Conservation (phyloP, 495 filamentous ascomycete species). For the Lichina pygmaea region DNA sequence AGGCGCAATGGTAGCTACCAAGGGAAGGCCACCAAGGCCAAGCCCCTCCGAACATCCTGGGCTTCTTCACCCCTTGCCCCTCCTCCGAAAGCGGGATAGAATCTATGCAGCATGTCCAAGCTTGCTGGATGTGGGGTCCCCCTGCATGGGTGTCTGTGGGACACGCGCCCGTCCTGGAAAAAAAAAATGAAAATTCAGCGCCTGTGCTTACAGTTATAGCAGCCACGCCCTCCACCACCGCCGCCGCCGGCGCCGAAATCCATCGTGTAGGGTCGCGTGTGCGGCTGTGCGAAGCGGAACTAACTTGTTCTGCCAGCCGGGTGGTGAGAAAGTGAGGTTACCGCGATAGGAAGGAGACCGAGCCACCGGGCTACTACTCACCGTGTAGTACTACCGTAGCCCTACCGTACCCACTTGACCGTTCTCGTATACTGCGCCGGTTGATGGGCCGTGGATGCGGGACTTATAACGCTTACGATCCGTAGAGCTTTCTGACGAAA, state of each 20-base stretch:
- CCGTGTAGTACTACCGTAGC: no score
- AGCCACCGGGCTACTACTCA: no score
- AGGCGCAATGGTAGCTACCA: background rate
- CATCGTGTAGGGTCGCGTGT: background rate
- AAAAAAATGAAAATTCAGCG: background rate
- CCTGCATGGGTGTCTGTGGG: background rate
- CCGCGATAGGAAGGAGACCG: no score
- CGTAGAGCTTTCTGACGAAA: no score
- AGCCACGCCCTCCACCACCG: conserved; percentile 11
- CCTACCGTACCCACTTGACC: no score
- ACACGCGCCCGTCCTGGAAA: background rate
- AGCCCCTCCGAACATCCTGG: background rate
- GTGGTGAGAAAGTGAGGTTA: no score
- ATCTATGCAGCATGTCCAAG: background rate
- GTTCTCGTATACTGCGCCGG: no score
- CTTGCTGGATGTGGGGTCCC: background rate
- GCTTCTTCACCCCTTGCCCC: no score
- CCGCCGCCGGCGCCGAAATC: background rate
- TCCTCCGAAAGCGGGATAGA: background rate
- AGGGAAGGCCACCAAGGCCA: background rate
- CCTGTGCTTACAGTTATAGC: conserved; percentile 17
- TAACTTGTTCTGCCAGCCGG: background rate
- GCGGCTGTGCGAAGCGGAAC: background rate
- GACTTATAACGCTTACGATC: no score
- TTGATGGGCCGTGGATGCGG: no score